Conservation (phyloP, 371 early-diverging fungal species). For the Batrachochytrium dendrobatidis region DNA sequence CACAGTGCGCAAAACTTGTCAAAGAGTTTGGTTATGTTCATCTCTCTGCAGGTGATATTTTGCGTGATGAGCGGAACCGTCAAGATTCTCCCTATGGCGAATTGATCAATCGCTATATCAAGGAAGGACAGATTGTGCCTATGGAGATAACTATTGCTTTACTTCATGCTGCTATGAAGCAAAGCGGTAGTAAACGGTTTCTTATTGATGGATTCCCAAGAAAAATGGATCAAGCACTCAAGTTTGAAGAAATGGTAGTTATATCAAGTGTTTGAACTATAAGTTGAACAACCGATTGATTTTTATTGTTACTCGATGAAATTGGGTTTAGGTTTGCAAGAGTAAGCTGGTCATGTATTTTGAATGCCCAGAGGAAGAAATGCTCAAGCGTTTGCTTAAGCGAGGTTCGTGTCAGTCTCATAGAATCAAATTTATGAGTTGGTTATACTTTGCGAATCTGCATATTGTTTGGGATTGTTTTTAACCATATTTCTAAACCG, state of each 20-base stretch:
- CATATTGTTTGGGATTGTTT: background rate
- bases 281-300: no score
- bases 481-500: background rate
- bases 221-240: constrained; percentile 84
- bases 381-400: constrained; percentile 77
- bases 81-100: constrained; percentile 81
- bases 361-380: constrained; percentile 84
- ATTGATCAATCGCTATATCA: constrained; percentile 80
- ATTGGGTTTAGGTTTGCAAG: constrained; percentile 49
- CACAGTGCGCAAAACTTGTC: constrained; percentile 82
- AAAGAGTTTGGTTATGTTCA: constrained; percentile 89
- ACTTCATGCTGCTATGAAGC: constrained; percentile 79
- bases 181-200: constrained; percentile 61
- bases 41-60: constrained; percentile 92
- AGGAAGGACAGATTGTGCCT: constrained; percentile 92
- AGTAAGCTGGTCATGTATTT: constrained; percentile 76
- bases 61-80: constrained; percentile 85
- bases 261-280: background rate
- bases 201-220: constrained; percentile 96
- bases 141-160: constrained; percentile 89
- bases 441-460: background rate
- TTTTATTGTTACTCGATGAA: no score
- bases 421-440: background rate
- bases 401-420: no score
- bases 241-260: constrained; percentile 83